These are phyloP conservation scores for Ogataea minuta DNA, from an alignment of 805 yeast species.

Conservation along the genomic window DNA sequence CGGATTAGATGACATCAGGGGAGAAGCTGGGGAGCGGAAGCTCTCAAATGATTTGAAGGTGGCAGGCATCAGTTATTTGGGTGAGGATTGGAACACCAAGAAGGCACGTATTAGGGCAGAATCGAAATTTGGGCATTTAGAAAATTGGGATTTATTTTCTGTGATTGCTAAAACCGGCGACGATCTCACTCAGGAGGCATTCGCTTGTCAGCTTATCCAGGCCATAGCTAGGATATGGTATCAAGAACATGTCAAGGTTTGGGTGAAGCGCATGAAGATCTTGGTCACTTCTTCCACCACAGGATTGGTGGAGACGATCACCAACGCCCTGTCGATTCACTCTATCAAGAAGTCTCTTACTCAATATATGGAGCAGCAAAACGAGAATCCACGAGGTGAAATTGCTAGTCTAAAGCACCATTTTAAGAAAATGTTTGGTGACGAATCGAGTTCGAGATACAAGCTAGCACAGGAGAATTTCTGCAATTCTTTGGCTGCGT, in stretches of 20 bases:
- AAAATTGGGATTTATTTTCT: conserved; percentile 92
- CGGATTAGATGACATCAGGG: conserved; percentile 50
- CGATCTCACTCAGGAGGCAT: conserved; percentile 94
- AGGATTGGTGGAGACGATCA: conserved; percentile 94
- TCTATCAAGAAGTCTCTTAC: conserved; percentile 92
- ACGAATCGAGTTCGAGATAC: conserved; percentile 49
- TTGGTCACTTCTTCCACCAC: conserved; percentile 86
- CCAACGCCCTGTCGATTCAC: conserved; percentile 90
- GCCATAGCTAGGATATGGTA: conserved; percentile 87
- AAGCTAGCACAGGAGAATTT: conserved; percentile 81
- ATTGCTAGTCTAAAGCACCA: conserved; percentile 78
- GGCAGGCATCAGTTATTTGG: conserved; percentile 71
- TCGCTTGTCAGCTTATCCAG: conserved; percentile 91
- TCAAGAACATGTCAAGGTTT: conserved; percentile 61
- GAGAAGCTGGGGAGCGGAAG: conserved; percentile 87
- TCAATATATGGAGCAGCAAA: conserved; percentile 61
- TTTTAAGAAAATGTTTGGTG: conserved; percentile 74
- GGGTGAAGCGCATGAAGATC: conserved; percentile 95
- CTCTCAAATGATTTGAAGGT: conserved; percentile 88
- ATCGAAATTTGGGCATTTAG: conserved; percentile 79
- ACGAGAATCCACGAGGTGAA: conserved; percentile 67
- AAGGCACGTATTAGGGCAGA: conserved; percentile 74
- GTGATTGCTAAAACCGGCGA: conserved; percentile 96
- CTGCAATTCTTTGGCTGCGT: conserved; percentile 84
- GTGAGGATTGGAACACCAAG: conserved; percentile 91